Evolutionary conservation across 225 moss, liverwort and hornwort genomes (phyloP).

Genomic region (Lunularia cruciata): DNA sequence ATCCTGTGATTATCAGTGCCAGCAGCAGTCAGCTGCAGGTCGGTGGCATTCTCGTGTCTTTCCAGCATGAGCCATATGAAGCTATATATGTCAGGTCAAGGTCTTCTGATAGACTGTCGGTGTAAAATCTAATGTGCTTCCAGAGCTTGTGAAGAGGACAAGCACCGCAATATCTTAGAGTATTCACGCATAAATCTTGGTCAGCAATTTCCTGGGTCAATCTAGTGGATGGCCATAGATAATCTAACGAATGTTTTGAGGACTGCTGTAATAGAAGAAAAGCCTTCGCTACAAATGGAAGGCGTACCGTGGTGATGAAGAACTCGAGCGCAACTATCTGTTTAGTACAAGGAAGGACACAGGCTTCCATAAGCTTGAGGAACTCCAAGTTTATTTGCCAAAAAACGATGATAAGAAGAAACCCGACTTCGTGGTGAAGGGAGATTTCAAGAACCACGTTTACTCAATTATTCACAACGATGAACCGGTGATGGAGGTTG

Average conservation of each 20-base stretch:
- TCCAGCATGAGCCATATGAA: no score
- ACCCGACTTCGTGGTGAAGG: constrained; percentile 11
- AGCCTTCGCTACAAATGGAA: constrained; percentile 23
- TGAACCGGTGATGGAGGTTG: constrained; percentile 7
- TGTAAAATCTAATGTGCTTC: no score
- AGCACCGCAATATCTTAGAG: no score
- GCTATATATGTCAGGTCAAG: no score
- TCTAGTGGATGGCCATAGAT: no score
- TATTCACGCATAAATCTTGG: no score
- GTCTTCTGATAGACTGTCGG: no score
- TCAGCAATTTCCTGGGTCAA: no score
- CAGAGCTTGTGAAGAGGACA: no score
- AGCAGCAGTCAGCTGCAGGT: no score
- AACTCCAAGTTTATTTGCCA: constrained; percentile 6
- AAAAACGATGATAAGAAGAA: constrained; percentile 16
- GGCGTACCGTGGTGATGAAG: constrained; percentile 12
- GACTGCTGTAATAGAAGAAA: constrained; percentile 1
- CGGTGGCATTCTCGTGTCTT: no score
- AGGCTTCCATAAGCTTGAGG: constrained; percentile 10
- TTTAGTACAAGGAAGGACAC: background rate
- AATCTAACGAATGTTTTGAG: background rate
- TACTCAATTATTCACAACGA: constrained; percentile 2
- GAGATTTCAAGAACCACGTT: constrained; percentile 11
- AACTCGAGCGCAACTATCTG: background rate
- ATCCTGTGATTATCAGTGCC: no score